Conservation (phyloP, 2,329 filamentous ascomycete genomes). For the Penicillium sp. region DNA sequence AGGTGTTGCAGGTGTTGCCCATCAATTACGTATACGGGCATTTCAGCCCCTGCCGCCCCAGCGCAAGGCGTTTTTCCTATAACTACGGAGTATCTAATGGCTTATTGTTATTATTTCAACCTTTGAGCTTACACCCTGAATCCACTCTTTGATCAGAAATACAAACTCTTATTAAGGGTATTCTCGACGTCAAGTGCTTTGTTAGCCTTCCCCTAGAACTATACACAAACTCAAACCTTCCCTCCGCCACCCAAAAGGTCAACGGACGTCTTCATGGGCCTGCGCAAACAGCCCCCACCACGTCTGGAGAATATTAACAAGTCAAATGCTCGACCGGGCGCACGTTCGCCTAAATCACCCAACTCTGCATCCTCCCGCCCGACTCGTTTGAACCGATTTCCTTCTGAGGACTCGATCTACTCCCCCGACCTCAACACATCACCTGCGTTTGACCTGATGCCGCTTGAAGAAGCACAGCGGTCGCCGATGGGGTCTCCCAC, state of each 20-base stretch:
- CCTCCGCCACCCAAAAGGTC: neutral
- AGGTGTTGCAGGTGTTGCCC: neutral
- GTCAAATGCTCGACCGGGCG: constrained; percentile 27
- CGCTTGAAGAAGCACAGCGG: constrained; percentile 36
- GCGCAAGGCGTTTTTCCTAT: constrained; percentile 11
- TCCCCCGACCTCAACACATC: constrained; percentile 39
- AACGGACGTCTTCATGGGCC: constrained; percentile 33
- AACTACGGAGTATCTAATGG: constrained; percentile 1
- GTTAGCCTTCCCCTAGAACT: neutral
- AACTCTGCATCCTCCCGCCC: constrained; percentile 27
- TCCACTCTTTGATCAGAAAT: neutral
- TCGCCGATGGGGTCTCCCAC: constrained; percentile 32
- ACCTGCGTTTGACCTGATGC: constrained; percentile 37
- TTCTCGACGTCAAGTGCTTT: neutral
- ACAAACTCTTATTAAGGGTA: neutral
- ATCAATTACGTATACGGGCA: neutral
- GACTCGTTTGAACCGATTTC: constrained; percentile 25
- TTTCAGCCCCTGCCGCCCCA: neutral
- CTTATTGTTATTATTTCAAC: neutral
- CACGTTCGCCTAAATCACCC: constrained; percentile 34
- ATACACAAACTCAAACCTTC: neutral
- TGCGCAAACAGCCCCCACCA: constrained; percentile 38
- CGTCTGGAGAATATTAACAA: constrained; percentile 33
- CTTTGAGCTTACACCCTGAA: neutral
- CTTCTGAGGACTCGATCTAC: constrained; percentile 32